Evolutionary conservation across 2,329 filamentous ascomycete genomes (phyloP).

Genomic region (Clonostachys solani): DNA sequence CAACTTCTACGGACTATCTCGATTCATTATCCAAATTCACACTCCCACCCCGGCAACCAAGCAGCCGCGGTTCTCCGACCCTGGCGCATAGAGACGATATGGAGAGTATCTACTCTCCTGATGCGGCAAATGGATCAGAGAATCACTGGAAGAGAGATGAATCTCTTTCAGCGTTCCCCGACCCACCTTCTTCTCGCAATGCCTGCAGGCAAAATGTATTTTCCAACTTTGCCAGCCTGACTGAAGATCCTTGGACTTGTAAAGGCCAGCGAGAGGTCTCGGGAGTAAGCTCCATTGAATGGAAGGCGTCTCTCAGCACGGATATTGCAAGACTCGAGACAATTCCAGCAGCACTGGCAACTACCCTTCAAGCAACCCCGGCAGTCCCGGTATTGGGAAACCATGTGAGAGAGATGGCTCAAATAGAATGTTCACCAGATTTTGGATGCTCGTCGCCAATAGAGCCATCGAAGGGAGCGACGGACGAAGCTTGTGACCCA

Average conservation of each 20-base stretch:
- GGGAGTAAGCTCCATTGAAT: slow-evolving; percentile 43
- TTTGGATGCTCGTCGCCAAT: background rate
- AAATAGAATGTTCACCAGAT: slow-evolving; percentile 32
- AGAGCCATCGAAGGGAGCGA: too few species aligned
- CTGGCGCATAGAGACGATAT: slow-evolving; percentile 31
- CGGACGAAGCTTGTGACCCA: too few species aligned
- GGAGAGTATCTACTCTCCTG: slow-evolving; percentile 44
- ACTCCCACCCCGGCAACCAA: slow-evolving; percentile 32
- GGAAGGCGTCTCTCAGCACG: slow-evolving; percentile 50
- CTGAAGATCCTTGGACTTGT: too few species aligned
- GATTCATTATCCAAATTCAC: slow-evolving; percentile 32
- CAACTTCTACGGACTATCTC: slow-evolving; percentile 22
- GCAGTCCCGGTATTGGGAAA: slow-evolving; percentile 13
- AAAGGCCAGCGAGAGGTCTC: slow-evolving; percentile 21
- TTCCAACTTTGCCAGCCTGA: too few species aligned
- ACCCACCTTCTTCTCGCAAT: too few species aligned
- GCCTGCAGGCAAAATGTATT: too few species aligned
- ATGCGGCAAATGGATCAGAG: background rate
- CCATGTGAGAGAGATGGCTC: slow-evolving; percentile 44
- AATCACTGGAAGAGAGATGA: too few species aligned
- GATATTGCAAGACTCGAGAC: slow-evolving; percentile 43
- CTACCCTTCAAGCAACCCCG: background rate
- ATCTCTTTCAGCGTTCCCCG: too few species aligned
- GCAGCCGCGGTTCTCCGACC: slow-evolving; percentile 30
- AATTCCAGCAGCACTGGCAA: background rate